Evolutionary conservation across 768 basidiomycete species (phyloP).

Genomic region (Astraeus odoratus): DNA sequence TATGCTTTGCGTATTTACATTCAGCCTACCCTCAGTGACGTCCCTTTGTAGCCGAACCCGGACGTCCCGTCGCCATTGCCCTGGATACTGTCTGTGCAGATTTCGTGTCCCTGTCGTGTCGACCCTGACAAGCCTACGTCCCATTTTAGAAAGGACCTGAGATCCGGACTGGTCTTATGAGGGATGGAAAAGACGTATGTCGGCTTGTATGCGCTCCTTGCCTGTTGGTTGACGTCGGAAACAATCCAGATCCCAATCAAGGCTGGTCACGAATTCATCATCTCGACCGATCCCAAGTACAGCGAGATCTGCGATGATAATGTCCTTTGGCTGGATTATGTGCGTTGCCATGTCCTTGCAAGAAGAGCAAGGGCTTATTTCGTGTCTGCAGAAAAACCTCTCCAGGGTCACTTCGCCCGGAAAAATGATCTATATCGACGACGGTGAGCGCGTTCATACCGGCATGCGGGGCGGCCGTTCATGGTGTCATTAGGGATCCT

Average conservation of each 20-base stretch:
- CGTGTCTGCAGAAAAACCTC: constrained; percentile 61
- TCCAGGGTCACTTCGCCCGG: constrained; percentile 96
- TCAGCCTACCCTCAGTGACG: constrained; percentile 7
- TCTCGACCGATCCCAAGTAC: constrained; percentile 81
- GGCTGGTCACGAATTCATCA: constrained; percentile 90
- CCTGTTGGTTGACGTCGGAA: constrained; percentile 2
- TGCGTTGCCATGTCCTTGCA: constrained; percentile 33
- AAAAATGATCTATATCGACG: constrained; percentile 96
- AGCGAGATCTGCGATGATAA: constrained; percentile 76
- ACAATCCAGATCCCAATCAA: constrained; percentile 61
- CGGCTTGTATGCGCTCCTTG: constrained; percentile 4
- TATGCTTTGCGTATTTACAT: constrained; percentile 27
- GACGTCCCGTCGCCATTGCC: constrained; percentile 95
- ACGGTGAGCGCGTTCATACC: constrained; percentile 45
- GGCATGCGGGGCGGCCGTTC: constrained; percentile 1
- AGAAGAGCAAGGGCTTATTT: neutral
- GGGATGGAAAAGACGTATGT: constrained; percentile 78
- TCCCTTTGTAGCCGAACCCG: constrained; percentile 40
- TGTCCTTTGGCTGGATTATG: constrained; percentile 90
- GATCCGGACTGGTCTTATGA: constrained; percentile 95
- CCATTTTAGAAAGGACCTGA: constrained; percentile 89
- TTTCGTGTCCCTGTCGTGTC: constrained; percentile 1
- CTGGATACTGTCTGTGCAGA: constrained; percentile 76
- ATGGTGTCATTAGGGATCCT: constrained; percentile 50
- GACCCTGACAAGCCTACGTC: neutral